These are phyloP conservation scores for Cladosporium phlei DNA, from an alignment of 2,329 filamentous ascomycete genomes.

Conservation along the genomic window DNA sequence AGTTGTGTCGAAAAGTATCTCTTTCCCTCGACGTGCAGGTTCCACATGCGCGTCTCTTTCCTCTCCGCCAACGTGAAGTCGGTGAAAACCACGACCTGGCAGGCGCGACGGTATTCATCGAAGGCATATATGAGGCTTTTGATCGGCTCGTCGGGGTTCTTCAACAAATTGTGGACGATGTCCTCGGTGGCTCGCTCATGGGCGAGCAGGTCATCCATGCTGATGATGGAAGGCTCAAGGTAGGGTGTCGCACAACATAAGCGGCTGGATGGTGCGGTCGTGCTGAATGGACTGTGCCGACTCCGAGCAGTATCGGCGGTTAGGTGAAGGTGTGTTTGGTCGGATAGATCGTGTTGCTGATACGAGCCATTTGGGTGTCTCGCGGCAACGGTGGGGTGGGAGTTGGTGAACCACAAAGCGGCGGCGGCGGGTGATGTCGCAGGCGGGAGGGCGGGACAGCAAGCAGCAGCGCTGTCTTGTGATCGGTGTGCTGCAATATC, in stretches of 20 bases:
- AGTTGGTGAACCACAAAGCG: conserved; percentile 12
- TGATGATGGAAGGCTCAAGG: conserved; percentile 17
- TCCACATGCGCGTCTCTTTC: conserved; percentile 72
- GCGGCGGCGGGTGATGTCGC: conserved; percentile 19
- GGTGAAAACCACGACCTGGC: conserved; percentile 66
- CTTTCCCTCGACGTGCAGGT: conserved; percentile 72
- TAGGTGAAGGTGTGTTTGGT: conserved; percentile 53
- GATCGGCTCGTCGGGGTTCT: conserved; percentile 22
- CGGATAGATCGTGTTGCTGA: conserved; percentile 43
- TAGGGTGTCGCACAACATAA: conserved; percentile 24
- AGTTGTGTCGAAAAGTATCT: conserved; percentile 69
- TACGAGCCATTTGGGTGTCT: conserved; percentile 50
- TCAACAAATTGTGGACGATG: conserved; percentile 25
- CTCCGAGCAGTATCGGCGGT: conserved; percentile 51
- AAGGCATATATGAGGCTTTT: conserved; percentile 23
- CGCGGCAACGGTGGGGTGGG: conserved; percentile 13
- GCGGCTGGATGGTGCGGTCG: conserved; percentile 14
- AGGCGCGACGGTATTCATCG: conserved; percentile 58
- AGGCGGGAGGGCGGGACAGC: neutral
- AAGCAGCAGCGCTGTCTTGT: neutral
- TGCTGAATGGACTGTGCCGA: conserved; percentile 31
- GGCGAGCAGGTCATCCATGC: conserved; percentile 31
- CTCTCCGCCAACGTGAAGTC: conserved; percentile 63
- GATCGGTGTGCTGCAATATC: too few species aligned
- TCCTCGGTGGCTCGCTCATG: conserved; percentile 27